A percentile compares a stretch with the other conserved stretches of the same genome.
These are phyloP conservation scores for Rhizomucor miehei DNA, from an alignment of 371 early-diverging fungal genomes.

Conservation along the genomic window DNA sequence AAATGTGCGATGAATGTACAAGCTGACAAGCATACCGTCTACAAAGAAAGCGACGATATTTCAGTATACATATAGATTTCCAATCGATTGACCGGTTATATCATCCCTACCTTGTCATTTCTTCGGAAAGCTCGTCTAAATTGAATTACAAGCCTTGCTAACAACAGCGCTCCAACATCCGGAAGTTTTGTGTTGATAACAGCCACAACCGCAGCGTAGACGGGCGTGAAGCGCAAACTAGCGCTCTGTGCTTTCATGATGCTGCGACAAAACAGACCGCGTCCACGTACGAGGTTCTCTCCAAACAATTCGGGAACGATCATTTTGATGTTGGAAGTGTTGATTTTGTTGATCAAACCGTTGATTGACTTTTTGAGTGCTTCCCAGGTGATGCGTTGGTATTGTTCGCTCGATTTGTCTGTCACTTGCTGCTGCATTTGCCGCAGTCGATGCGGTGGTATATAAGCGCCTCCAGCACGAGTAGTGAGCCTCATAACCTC, in stretches of 20 bases:
- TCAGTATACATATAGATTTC: neutral
- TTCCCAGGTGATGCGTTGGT: slow-evolving; percentile 95
- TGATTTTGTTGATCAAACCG: slow-evolving; percentile 95
- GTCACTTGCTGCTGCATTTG: slow-evolving; percentile 79
- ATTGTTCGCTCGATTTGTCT: slow-evolving; percentile 70
- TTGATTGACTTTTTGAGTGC: slow-evolving; percentile 93
- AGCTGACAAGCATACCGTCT: slow-evolving; percentile 75
- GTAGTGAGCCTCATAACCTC: slow-evolving; percentile 31
- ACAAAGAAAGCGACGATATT: slow-evolving; percentile 1
- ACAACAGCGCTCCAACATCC: slow-evolving; percentile 84
- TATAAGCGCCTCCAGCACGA: slow-evolving; percentile 83
- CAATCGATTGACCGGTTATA: neutral
- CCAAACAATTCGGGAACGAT: slow-evolving; percentile 89
- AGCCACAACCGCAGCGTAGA: slow-evolving; percentile 87
- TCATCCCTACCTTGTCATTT: slow-evolving; percentile 80
- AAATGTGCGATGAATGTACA: slow-evolving; percentile 92
- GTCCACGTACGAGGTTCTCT: slow-evolving; percentile 91
- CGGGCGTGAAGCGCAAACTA: slow-evolving; percentile 88
- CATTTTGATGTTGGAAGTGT: slow-evolving; percentile 86
- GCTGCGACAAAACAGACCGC: slow-evolving; percentile 86
- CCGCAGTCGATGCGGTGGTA: slow-evolving; percentile 87
- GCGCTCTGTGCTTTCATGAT: slow-evolving; percentile 93
- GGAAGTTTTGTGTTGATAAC: slow-evolving; percentile 95
- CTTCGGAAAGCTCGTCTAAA: slow-evolving; percentile 90
- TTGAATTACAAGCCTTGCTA: slow-evolving; percentile 82